Evolutionary conservation across 805 yeast genomes (phyloP), one percentile per base, ranked within the genome.

Genomic region (Teunomyces stri): DNA sequence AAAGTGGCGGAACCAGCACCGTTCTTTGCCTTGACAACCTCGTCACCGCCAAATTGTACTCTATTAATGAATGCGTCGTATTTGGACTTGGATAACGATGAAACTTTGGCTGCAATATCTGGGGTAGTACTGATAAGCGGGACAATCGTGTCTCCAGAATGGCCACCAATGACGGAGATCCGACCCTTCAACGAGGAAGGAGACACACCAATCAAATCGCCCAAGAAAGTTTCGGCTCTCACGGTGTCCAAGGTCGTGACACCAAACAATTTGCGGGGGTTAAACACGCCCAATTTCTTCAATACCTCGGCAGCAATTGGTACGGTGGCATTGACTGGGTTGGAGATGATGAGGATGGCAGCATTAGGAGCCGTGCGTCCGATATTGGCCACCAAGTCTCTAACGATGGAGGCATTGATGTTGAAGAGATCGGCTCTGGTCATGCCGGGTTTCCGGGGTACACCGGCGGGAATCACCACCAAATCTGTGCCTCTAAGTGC

Each of bases 1-100:
- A 91, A 77, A 27, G 98, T 91, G 45, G 97, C 97, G 35, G 96
- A 89, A 22, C 97, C 97, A 42, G 84, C 84, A 52, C 97, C 97
- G 59, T 88, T 86, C 74, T 91, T 91, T 44, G 97, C 97, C 72
- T 87, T 78, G 52, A 91, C 98, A 40, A 91, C 96, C 70, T 92
- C 97, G 67, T 91, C 98, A 64, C 98, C 98, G 50, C 96, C 96
- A 52, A 64, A 73, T 54, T 73, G 78, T 36, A 73, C 78, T 52
- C 78, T 61, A 56, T 70, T 56, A 41, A 72, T 56, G 51, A 73
- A 70, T 31, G 59, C 47, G 11, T 50, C 56, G 44, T 59, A 57
- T 33, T 57, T 52, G 6, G 55, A 42, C 21, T 48, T 51, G 6
- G 58, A 35, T 30, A 61, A 45, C 16, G 43, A 36, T 18, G 51